Conservation (phyloP, 805 yeast species). For the Saccharomycopsis olivae region DNA sequence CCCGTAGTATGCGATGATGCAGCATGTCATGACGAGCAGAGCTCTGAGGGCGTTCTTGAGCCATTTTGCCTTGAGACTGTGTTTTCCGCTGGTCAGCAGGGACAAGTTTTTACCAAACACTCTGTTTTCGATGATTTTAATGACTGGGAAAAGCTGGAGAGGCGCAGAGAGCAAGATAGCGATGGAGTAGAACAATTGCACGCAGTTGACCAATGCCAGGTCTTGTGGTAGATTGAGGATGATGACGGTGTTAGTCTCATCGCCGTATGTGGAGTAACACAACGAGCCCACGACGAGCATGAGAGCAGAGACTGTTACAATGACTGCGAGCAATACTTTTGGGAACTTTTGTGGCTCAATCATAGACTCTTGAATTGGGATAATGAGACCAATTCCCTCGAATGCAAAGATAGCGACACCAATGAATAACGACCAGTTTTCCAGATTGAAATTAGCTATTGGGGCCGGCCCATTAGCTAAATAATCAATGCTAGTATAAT, state of each 20-base stretch:
- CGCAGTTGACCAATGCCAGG: slow-evolving; percentile 47
- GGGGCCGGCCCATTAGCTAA: slow-evolving; percentile 37
- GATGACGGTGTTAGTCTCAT: slow-evolving; percentile 53
- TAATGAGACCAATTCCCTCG: slow-evolving; percentile 75
- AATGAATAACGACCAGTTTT: slow-evolving; percentile 58
- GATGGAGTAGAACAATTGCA: slow-evolving; percentile 61
- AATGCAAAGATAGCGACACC: slow-evolving; percentile 86
- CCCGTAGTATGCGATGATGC: slow-evolving; percentile 53
- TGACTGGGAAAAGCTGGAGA: slow-evolving; percentile 71
- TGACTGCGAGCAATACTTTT: slow-evolving; percentile 47
- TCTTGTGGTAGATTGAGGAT: slow-evolving; percentile 62
- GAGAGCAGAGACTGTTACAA: slow-evolving; percentile 48
- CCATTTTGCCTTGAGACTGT: slow-evolving; percentile 47
- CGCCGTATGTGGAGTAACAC: slow-evolving; percentile 65
- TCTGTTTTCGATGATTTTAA: slow-evolving; percentile 57
- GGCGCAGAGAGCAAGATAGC: slow-evolving; percentile 76
- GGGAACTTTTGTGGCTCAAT: slow-evolving; percentile 65
- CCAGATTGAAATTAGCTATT: slow-evolving; percentile 41
- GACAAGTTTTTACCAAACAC: slow-evolving; percentile 31
- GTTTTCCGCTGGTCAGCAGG: slow-evolving; percentile 51
- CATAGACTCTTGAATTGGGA: slow-evolving; percentile 80
- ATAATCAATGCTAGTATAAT: slow-evolving; percentile 41
- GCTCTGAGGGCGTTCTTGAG: slow-evolving; percentile 50
- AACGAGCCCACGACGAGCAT: slow-evolving; percentile 56
- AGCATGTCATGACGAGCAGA: slow-evolving; percentile 41